Evolutionary conservation across 179 eudicot genomes (phyloP).

Genomic region (Drosera spatulata): DNA sequence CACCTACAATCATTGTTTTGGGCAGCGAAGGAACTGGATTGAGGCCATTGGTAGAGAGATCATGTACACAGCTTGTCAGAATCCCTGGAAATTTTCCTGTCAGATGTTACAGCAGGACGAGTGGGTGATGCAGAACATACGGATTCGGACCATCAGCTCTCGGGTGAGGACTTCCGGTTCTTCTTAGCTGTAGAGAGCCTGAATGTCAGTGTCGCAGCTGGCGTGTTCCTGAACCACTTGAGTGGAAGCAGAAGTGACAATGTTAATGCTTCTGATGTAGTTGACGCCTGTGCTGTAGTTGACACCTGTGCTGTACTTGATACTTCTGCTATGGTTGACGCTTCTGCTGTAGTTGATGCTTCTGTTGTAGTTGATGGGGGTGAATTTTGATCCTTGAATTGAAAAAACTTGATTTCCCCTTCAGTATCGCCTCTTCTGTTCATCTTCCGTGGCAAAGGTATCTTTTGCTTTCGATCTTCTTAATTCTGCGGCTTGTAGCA

Average conservation of each 20-base stretch:
- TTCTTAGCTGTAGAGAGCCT: constrained; percentile 93
- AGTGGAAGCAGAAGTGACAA: constrained; percentile 31
- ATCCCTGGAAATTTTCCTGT: constrained; percentile 65
- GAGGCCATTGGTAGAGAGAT: constrained; percentile 92
- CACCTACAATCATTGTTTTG: constrained; percentile 85
- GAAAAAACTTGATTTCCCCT: too few species aligned
- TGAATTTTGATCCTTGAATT: too few species aligned
- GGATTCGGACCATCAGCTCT: constrained; percentile 12
- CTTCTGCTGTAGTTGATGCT: too few species aligned
- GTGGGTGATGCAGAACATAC: constrained; percentile 26
- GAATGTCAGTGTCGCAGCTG: constrained; percentile 99
- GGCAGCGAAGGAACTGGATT: constrained; percentile 97
- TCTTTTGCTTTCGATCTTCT: too few species aligned
- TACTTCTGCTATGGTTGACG: too few species aligned
- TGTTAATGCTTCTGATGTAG: too few species aligned
- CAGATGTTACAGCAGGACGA: constrained; percentile 23
- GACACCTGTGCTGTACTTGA: too few species aligned
- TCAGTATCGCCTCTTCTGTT: too few species aligned
- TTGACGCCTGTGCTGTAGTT: too few species aligned
- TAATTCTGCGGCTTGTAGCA: too few species aligned
- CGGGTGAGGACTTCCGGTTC: constrained; percentile 43
- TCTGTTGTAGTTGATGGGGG: too few species aligned
- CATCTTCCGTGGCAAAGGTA: too few species aligned
- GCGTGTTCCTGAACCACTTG: constrained; percentile 91
- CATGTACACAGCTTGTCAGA: constrained; percentile 61